phyloP scores from a whole-genome alignment of 805 yeast species.

The Saturnispora hagleri region DNA sequence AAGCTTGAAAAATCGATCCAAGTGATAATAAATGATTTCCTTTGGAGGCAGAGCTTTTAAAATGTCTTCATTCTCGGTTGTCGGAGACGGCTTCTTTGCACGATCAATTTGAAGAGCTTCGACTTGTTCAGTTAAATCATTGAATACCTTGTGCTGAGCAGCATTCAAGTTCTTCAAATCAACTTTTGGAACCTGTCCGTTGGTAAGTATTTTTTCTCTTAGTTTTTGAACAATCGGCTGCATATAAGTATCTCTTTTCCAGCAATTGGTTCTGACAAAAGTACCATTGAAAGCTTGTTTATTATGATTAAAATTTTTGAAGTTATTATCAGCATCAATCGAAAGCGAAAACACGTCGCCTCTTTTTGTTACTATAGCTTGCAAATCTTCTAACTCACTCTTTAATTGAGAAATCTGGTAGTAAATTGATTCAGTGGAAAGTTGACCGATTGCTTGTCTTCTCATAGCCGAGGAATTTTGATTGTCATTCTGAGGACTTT shows the following conservation, averaged over 20 bases:
- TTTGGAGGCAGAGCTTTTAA: constrained; percentile 21
- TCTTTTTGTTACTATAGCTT: background rate
- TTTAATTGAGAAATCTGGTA: background rate
- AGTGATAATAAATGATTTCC: constrained; percentile 29
- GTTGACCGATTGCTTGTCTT: background rate
- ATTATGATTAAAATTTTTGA: background rate
- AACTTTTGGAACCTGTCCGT: background rate
- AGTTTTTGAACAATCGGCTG: background rate
- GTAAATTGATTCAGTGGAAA: background rate
- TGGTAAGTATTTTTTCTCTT: background rate
- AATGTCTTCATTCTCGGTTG: constrained; percentile 6
- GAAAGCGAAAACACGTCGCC: background rate
- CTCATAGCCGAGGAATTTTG: background rate
- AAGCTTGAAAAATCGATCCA: constrained; percentile 30
- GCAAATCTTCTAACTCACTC: background rate
- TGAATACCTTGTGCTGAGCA: constrained; percentile 5
- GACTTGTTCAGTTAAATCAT: constrained; percentile 9
- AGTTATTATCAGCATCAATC: background rate
- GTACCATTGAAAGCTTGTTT: constrained; percentile 2
- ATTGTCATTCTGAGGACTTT: background rate
- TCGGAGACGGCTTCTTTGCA: background rate
- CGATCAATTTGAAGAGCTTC: background rate
- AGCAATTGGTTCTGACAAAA: constrained; percentile 1
- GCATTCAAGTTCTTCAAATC: background rate
- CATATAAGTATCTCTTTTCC: constrained; percentile 5